A percentile compares a stretch with the other conserved stretches of the same genome.
Evolutionary conservation across 2,329 filamentous ascomycete species (phyloP).

Genomic region (Graphium sp.): DNA sequence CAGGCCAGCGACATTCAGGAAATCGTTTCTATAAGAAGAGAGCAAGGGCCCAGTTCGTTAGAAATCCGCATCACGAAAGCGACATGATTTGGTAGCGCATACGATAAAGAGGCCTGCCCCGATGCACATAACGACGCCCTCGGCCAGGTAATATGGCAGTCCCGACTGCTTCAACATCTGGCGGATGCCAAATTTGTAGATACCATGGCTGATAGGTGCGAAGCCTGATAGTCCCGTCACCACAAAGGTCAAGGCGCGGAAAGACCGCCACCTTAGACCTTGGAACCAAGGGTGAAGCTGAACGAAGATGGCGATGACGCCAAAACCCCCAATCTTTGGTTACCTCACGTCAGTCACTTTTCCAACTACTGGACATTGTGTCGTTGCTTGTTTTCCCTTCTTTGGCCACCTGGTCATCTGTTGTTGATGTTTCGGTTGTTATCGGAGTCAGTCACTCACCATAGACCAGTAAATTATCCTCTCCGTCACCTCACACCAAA

Average conservation of each 20-base stretch:
- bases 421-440: too few relatives aligned
- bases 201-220: constrained; percentile 20
- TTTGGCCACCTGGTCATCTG: too few relatives aligned
- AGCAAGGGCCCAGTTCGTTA: too few relatives aligned
- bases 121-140: constrained; percentile 17
- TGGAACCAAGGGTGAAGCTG: constrained; percentile 17
- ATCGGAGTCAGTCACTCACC: constrained; percentile 11
- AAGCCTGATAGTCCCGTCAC: constrained; percentile 19
- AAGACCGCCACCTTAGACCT: constrained; percentile 15
- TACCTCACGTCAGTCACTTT: too few relatives aligned
- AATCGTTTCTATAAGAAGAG: constrained; percentile 16
- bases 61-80: too few relatives aligned
- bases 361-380: too few relatives aligned
- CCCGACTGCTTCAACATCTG: constrained; percentile 21
- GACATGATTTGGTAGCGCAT: constrained; percentile 9
- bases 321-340: constrained; percentile 19
- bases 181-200: constrained; percentile 16
- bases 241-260: constrained; percentile 18
- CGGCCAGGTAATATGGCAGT: constrained; percentile 20
- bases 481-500: constrained; percentile 18
- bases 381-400: too few relatives aligned
- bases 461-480: constrained; percentile 16
- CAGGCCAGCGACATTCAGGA: constrained; percentile 22
- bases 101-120: constrained; percentile 21
- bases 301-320: constrained; percentile 15